Base-by-base conservation (phyloP, 164 flowering plant genomes). In the Vitis cinerea region DNA sequence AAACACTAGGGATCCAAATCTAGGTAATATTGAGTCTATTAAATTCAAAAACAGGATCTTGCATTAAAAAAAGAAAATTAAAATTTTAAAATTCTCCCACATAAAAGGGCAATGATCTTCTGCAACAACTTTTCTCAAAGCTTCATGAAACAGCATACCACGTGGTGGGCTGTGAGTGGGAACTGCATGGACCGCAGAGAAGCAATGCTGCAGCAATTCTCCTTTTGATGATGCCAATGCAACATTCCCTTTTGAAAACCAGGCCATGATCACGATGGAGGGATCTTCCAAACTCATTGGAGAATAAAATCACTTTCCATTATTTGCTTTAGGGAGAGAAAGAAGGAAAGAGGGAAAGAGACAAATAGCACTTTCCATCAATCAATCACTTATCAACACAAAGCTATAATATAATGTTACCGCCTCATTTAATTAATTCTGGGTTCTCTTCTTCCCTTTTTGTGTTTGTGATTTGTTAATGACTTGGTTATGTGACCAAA, bases 241-340 rank as follows among this genome's bases (percentile, higher is more conserved):
- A 53, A 53, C 56, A 14, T 13, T 11, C 56, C 56, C 56, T 53
- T 48, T 65, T 65, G 54, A 65, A 65, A 14, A 54, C n/a, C 58
- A 54, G 15, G 15, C 37, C 16, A n/a, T 59, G 29, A 59, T 59
- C 61, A 67, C 75, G 77, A 66, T 67, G 59, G 9, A 68, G 73
- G 79, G 69, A 82, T 85, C 90, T 87, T 87, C 91, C 91, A 76
- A 85, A 80, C 74, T 78, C 86, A 79, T 84, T 81, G 91, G 84
- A 81, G 84, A 69, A 52, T 68, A 65, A 37, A 69, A 49, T 54
- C 51, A 23, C 63, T 61, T 37, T 37, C 44, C 44, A 37, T 37
- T 37, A 37, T 37, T 37, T 37, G 44, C 44, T 3, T 51, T 11
- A 17, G 62, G 55, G 58, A 15, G 23, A 19, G 37, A 57, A 15